A percentile compares a stretch with the other conserved stretches of the same genome.
Conservation (phyloP, 2,329 filamentous ascomycete genomes). For the Cercospora citrullina region DNA sequence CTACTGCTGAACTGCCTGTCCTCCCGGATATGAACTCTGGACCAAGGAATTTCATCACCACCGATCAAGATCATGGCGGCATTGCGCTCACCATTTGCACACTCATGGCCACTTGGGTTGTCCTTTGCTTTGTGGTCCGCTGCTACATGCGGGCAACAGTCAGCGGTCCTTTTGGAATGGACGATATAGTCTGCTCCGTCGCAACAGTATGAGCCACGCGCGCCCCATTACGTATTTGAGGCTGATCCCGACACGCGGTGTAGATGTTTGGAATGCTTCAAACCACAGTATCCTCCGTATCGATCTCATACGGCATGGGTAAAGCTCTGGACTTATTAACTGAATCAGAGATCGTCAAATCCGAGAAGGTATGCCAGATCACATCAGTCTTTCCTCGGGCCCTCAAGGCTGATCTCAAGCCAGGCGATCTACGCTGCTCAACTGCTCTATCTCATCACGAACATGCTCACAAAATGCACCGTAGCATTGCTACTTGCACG, state of each 20-base stretch:
- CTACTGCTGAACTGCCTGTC: slow-evolving; percentile 14
- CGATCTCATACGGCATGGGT: slow-evolving; percentile 29
- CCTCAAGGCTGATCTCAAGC: background rate
- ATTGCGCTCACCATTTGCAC: slow-evolving; percentile 30
- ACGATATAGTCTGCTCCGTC: slow-evolving; percentile 29
- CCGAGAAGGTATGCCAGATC: slow-evolving; percentile 22
- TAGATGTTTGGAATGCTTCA: slow-evolving; percentile 30
- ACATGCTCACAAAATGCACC: slow-evolving; percentile 28
- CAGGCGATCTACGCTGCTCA: slow-evolving; percentile 30
- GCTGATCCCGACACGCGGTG: background rate
- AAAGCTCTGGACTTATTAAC: slow-evolving; percentile 26
- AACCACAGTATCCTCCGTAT: slow-evolving; percentile 25
- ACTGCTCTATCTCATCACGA: slow-evolving; percentile 28
- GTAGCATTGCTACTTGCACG: slow-evolving; percentile 31
- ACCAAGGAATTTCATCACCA: slow-evolving; percentile 30
- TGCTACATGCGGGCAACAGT: slow-evolving; percentile 31
- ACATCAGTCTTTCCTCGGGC: background rate
- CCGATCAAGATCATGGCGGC: slow-evolving; percentile 30
- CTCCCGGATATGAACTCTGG: slow-evolving; percentile 28
- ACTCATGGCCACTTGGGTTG: slow-evolving; percentile 30
- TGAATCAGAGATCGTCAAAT: slow-evolving; percentile 17
- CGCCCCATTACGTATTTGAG: background rate
- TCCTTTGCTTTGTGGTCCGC: slow-evolving; percentile 30
- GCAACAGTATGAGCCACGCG: slow-evolving; percentile 23
- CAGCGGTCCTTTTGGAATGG: slow-evolving; percentile 28